Evolutionary conservation across 2,329 filamentous ascomycete genomes (phyloP).

Genomic region (Colletotrichum somersetense): DNA sequence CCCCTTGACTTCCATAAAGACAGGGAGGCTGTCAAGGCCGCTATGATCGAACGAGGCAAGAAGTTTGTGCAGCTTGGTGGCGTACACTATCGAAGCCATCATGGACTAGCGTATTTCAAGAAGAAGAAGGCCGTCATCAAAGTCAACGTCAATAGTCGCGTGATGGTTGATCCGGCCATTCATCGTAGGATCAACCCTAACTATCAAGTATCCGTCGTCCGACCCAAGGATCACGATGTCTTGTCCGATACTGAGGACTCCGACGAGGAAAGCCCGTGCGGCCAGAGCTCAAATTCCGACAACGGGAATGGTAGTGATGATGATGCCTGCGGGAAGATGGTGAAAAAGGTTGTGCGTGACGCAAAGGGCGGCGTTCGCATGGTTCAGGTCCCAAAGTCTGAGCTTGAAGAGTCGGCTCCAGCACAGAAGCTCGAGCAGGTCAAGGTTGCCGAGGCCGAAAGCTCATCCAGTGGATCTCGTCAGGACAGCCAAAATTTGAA

Average conservation of each 20-base stretch:
- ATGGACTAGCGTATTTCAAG: constrained; percentile 88
- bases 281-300: constrained; percentile 55
- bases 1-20: constrained; percentile 86
- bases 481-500: constrained; percentile 50
- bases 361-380: constrained; percentile 51
- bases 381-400: constrained; percentile 52
- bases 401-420: constrained; percentile 49
- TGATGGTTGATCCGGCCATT: constrained; percentile 89
- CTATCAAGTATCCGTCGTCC: constrained; percentile 81
- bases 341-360: constrained; percentile 66
- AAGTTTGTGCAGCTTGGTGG: constrained; percentile 86
- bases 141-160: constrained; percentile 86
- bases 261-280: constrained; percentile 57
- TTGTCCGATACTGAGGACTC: constrained; percentile 64
- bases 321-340: constrained; percentile 56
- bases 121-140: constrained; percentile 81
- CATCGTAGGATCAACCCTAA: constrained; percentile 90
- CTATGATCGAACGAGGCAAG: constrained; percentile 84
- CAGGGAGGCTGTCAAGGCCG: constrained; percentile 70
- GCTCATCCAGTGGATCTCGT: constrained; percentile 39
- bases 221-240: constrained; percentile 76
- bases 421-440: constrained; percentile 63
- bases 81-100: constrained; percentile 85
- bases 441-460: constrained; percentile 51
- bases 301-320: constrained; percentile 55